Percentiles rank a stretch among this genome's conserved stretches.
These are phyloP conservation scores for Tilletia caries DNA, from an alignment of 1,284 basidiomycete genomes.

Conservation along the genomic window DNA sequence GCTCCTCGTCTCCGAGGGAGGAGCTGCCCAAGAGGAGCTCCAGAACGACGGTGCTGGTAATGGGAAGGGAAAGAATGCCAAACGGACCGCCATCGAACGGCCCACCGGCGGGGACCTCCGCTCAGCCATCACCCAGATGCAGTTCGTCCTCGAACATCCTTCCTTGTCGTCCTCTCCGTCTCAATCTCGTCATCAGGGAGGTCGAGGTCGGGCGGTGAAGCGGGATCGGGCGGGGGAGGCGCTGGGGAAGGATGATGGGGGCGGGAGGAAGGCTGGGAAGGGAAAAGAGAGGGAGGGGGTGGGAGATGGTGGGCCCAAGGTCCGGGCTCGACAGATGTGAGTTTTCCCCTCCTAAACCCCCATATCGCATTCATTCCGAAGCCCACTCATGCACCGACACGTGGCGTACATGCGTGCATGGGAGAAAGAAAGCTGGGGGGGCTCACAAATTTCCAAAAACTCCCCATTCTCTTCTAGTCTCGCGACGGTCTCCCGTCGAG, in stretches of 20 bases:
- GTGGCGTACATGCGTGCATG: no score
- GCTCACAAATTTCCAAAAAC: no score
- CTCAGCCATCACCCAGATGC: constrained; percentile 8
- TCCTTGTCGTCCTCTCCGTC: neutral
- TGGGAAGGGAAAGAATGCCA: neutral
- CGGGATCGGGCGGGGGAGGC: constrained; percentile 29
- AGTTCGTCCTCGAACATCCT: neutral
- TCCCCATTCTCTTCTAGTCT: no score
- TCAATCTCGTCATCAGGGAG: neutral
- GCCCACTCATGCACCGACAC: no score
- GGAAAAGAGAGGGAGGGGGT: neutral
- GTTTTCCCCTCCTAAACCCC: neutral
- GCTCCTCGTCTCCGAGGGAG: neutral
- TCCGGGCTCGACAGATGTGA: neutral
- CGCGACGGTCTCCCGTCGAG: constrained; percentile 66
- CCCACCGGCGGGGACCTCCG: constrained; percentile 1
- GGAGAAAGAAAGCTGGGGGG: no score
- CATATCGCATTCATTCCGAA: neutral
- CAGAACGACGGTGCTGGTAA: no score
- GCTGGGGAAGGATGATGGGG: no score
- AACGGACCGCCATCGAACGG: neutral
- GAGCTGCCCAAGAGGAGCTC: no score
- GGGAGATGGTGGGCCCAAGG: constrained; percentile 61
- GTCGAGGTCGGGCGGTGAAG: neutral
- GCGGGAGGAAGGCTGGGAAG: constrained; percentile 59